phyloP scores from a whole-genome alignment of 1,139 yeast species.

The Chernovozyma aurita region DNA sequence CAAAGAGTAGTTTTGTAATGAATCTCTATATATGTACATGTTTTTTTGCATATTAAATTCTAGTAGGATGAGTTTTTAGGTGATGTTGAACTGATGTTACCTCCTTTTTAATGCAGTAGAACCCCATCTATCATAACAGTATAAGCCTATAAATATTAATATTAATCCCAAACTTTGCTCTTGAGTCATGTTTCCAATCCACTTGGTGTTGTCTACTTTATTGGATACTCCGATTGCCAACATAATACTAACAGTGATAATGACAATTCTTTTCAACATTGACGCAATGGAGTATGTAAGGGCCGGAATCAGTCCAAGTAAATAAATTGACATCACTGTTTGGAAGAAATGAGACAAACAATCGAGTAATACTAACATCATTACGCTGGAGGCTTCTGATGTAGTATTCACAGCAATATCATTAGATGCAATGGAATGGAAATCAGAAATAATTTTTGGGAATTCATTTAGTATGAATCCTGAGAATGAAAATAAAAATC shows the following conservation, averaged over 20 bases:
- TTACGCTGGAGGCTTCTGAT: conserved; percentile 19
- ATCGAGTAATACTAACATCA: conserved; percentile 24
- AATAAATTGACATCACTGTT: conserved; percentile 32
- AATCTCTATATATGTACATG: no score
- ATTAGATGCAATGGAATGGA: not conserved
- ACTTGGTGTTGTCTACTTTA: conserved; percentile 13
- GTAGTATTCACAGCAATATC: conserved; percentile 15
- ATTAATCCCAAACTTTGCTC: conserved; percentile 27
- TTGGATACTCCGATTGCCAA: conserved; percentile 17
- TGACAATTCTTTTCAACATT: conserved; percentile 39
- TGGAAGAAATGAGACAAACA: conserved; percentile 35
- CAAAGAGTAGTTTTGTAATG: no score
- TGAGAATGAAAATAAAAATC: conserved; percentile 25
- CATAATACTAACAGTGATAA: conserved; percentile 32
- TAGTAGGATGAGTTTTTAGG: no score
- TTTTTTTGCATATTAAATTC: no score
- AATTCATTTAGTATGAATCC: conserved; percentile 32
- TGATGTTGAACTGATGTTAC: no score
- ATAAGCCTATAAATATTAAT: conserved; percentile 31
- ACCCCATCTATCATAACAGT: conserved; percentile 42
- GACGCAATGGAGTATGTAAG: conserved; percentile 40
- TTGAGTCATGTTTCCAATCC: conserved; percentile 26
- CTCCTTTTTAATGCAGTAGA: conserved; percentile 12
- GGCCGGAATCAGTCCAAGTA: conserved; percentile 38
- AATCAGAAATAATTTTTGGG: conserved; percentile 10